Evolutionary conservation across 495 filamentous ascomycete genomes (phyloP).

Genomic region (Aspergillus nanangensis): DNA sequence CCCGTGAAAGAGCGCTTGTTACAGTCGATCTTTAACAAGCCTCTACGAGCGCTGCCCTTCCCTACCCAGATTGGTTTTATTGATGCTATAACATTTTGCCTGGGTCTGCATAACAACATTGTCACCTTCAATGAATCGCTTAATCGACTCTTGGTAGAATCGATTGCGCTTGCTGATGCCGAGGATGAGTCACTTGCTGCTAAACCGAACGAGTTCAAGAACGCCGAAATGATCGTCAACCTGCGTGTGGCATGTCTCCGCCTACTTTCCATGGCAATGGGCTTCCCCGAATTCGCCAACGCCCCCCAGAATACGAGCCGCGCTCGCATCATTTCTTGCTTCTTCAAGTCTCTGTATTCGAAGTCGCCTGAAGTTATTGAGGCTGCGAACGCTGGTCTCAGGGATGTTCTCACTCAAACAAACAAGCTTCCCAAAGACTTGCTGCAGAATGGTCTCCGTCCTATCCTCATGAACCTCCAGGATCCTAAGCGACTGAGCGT

Average conservation of each 20-base stretch:
- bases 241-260: constrained; percentile 93
- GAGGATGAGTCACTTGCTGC: constrained; percentile 82
- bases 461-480: constrained; percentile 91
- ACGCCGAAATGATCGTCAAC: constrained; percentile 82
- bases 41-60: constrained; percentile 86
- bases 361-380: constrained; percentile 88
- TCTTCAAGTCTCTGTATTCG: constrained; percentile 96
- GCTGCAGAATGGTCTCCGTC: constrained; percentile 87
- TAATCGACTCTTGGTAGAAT: constrained; percentile 85
- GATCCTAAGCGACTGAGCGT: constrained; percentile 88
- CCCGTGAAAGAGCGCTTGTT: constrained; percentile 85
- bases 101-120: constrained; percentile 80
- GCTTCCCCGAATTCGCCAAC: constrained; percentile 80
- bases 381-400: constrained; percentile 84
- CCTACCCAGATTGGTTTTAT: constrained; percentile 94
- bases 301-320: constrained; percentile 66
- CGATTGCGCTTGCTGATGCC: constrained; percentile 86
- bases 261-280: constrained; percentile 86
- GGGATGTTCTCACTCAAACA: constrained; percentile 76
- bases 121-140: constrained; percentile 86
- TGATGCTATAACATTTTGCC: constrained; percentile 90
- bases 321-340: constrained; percentile 83
- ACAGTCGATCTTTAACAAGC: constrained; percentile 88
- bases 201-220: constrained; percentile 85
- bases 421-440: constrained; percentile 95